Conservation (phyloP, 2,329 filamentous ascomycete genomes). For the Aspergillus sp. region DNA sequence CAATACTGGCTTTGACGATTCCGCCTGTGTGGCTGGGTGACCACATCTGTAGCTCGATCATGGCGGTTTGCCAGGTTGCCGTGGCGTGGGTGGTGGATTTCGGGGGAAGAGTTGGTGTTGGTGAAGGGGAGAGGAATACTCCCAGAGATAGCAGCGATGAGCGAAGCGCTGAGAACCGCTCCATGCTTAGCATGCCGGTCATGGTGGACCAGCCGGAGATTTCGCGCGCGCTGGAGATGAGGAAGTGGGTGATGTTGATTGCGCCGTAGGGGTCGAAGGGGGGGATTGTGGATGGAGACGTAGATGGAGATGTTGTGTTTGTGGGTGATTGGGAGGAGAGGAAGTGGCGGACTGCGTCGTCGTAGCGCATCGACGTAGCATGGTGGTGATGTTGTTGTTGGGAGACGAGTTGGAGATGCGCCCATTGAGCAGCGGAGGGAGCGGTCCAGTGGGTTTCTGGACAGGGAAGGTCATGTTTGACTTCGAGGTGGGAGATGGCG, state of each 20-base stretch:
- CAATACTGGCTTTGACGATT: slow-evolving; percentile 41
- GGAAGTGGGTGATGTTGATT: slow-evolving; percentile 46
- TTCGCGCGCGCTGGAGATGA: slow-evolving; percentile 46
- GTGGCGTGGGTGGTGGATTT: slow-evolving; percentile 21
- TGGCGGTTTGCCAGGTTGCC: slow-evolving; percentile 47
- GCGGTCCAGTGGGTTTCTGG: slow-evolving; percentile 43
- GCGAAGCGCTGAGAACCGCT: slow-evolving; percentile 39
- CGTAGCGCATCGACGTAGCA: slow-evolving; percentile 38
- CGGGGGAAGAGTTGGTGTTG: neutral
- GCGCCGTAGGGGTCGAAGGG: slow-evolving; percentile 46
- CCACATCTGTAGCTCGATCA: slow-evolving; percentile 49
- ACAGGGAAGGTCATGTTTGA: slow-evolving; percentile 49
- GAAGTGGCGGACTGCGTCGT: slow-evolving; percentile 42
- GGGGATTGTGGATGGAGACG: slow-evolving; percentile 29
- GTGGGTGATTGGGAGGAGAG: slow-evolving; percentile 28
- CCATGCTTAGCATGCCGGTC: slow-evolving; percentile 46
- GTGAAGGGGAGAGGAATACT: slow-evolving; percentile 29
- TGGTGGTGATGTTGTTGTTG: slow-evolving; percentile 8
- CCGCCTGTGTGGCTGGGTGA: slow-evolving; percentile 45
- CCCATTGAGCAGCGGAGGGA: slow-evolving; percentile 37
- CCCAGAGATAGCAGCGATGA: slow-evolving; percentile 40
- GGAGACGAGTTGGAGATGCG: slow-evolving; percentile 22
- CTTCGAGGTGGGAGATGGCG: slow-evolving; percentile 42
- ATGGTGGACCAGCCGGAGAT: slow-evolving; percentile 49
- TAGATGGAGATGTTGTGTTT: neutral